A percentile compares a stretch with the other conserved stretches of the same genome.
Evolutionary conservation across 768 basidiomycete species (phyloP).

Genomic region (Rhizopogon rudus): DNA sequence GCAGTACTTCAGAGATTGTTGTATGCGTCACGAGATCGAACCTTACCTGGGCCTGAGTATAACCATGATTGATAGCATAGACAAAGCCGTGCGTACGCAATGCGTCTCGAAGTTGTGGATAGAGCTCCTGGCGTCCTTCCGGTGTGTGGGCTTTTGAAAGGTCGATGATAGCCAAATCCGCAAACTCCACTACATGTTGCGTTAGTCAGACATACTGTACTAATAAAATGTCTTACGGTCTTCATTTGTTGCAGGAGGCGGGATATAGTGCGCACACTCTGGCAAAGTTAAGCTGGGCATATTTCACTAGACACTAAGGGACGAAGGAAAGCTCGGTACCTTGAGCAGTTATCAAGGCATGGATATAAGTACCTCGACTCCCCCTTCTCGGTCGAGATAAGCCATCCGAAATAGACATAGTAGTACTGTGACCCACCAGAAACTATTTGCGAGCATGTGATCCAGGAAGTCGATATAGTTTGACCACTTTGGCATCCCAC

Average conservation of each 20-base stretch:
- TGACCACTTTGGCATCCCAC: no score
- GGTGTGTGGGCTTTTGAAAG: conserved; percentile 2
- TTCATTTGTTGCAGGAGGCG: conserved; percentile 1
- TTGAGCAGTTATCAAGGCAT: not conserved
- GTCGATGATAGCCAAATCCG: conserved; percentile 4
- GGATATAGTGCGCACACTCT: conserved; percentile 1
- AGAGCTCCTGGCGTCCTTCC: conserved; percentile 4
- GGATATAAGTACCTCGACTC: not conserved
- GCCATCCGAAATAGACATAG: not conserved
- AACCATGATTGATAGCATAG: conserved; percentile 46
- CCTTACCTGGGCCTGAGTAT: conserved; percentile 34
- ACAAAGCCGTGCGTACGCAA: conserved; percentile 33
- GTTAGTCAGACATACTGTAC: not conserved
- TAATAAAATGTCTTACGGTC: not conserved
- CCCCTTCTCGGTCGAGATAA: not conserved
- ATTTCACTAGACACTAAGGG: not conserved
- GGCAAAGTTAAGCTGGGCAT: conserved; percentile 4
- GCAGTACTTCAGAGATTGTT: not conserved
- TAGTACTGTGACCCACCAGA: not conserved
- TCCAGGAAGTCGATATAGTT: no score
- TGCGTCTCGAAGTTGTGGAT: conserved; percentile 3
- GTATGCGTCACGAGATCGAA: no score
- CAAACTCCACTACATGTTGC: conserved; percentile 1
- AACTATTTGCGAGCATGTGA: not conserved
- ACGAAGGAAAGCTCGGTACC: not conserved